Evolutionary conservation across 108 stramenopile genomes (phyloP).

Genomic region (Fistulifera solaris): DNA sequence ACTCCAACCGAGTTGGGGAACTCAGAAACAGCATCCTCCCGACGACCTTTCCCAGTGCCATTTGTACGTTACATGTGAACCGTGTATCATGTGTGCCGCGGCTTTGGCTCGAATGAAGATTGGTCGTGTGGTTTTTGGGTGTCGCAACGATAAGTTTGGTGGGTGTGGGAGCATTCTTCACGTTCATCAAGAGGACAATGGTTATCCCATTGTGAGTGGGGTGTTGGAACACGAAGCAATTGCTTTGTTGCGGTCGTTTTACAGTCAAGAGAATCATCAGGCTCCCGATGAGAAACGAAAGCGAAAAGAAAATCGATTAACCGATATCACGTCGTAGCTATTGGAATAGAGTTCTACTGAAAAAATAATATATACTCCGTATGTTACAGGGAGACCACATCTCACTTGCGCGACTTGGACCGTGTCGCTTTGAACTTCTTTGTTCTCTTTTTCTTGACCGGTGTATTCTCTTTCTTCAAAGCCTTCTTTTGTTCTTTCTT

Average conservation of each 20-base stretch:
- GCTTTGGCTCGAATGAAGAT: slow-evolving; percentile 72
- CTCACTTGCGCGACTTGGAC: slow-evolving; percentile 3
- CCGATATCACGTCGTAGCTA: background rate
- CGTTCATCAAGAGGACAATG: slow-evolving; percentile 32
- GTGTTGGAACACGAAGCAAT: slow-evolving; percentile 66
- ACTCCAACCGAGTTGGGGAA: slow-evolving; percentile 42
- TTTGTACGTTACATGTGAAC: slow-evolving; percentile 67
- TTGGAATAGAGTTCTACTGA: background rate
- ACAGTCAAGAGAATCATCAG: slow-evolving; percentile 78
- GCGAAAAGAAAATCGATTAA: slow-evolving; percentile 23
- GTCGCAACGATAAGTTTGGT: slow-evolving; percentile 78
- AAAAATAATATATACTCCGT: too few relatives aligned
- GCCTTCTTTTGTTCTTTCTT: slow-evolving; percentile 33
- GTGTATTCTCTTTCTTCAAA: slow-evolving; percentile 20
- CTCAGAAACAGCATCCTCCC: background rate
- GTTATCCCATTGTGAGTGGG: slow-evolving; percentile 49
- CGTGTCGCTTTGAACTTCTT: slow-evolving; percentile 30
- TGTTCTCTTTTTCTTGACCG: slow-evolving; percentile 11
- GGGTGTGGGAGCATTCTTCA: slow-evolving; percentile 68
- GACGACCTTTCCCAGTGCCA: slow-evolving; percentile 4
- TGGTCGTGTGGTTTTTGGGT: slow-evolving; percentile 66
- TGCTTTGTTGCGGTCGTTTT: slow-evolving; percentile 64
- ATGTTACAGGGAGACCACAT: slow-evolving; percentile 3
- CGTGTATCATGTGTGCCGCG: slow-evolving; percentile 86
- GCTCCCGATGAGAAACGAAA: slow-evolving; percentile 71